Evolutionary conservation across 176 grass and related monocot genomes (phyloP).

Genomic region (Musa schizocarpa): DNA sequence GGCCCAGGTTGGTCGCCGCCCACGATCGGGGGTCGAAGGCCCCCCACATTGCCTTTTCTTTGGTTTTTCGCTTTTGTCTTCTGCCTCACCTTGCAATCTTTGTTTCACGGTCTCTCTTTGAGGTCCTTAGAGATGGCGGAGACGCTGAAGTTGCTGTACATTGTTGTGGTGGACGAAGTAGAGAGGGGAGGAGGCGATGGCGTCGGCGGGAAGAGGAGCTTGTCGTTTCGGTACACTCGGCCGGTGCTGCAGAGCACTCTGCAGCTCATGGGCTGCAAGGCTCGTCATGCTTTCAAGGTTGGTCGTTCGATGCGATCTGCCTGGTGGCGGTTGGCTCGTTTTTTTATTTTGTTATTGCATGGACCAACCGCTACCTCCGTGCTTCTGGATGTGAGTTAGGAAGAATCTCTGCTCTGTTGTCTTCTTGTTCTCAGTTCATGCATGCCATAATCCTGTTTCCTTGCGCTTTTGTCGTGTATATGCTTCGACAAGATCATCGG

Average conservation of each 20-base stretch:
- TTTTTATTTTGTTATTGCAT: not conserved
- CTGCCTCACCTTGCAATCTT: not conserved
- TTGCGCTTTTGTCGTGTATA: not conserved
- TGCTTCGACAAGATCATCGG: not conserved
- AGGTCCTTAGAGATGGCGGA: conserved; percentile 19
- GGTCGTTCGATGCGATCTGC: not conserved
- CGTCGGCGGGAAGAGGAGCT: not conserved
- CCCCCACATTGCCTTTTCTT: not conserved
- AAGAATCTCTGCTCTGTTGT: not conserved
- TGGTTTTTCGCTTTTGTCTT: not conserved
- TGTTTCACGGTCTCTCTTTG: conserved; percentile 10
- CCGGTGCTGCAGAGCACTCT: conserved; percentile 86
- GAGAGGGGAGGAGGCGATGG: conserved; percentile 9
- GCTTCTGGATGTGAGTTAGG: not conserved
- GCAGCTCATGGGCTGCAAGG: conserved; percentile 98
- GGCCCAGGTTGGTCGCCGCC: not conserved
- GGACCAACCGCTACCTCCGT: too few relatives aligned
- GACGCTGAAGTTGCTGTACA: conserved; percentile 65
- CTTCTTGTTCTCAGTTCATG: not conserved
- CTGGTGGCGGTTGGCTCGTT: not conserved
- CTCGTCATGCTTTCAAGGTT: conserved; percentile 97
- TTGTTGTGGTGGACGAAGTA: conserved; percentile 53
- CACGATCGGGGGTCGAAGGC: not conserved
- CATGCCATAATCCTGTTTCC: not conserved
- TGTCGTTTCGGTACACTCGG: conserved; percentile 73